phyloP scores from a whole-genome alignment of 1,139 yeast species.

The Candida glucosophila region DNA sequence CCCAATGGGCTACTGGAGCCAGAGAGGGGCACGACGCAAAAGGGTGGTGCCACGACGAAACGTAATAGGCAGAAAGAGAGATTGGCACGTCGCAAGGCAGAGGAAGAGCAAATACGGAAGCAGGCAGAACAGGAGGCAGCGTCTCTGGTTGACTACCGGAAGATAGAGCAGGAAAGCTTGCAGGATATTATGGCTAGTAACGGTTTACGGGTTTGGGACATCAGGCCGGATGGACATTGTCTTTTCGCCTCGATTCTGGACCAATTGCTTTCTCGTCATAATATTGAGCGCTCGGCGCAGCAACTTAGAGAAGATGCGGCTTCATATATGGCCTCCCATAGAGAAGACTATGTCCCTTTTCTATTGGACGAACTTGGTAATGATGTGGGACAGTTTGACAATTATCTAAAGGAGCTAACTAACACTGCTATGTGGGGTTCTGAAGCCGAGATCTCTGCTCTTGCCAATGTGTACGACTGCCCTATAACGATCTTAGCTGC shows the following conservation, averaged over 20 bases:
- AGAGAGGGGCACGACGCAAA: too few relatives aligned
- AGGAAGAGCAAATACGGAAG: conserved; percentile 49
- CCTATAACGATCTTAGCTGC: conserved; percentile 72
- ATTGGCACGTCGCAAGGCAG: conserved; percentile 67
- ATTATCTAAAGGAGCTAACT: conserved; percentile 62
- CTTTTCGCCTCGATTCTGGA: conserved; percentile 79
- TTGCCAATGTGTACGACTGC: conserved; percentile 57
- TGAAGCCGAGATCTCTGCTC: conserved; percentile 81
- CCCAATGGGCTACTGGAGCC: too few relatives aligned
- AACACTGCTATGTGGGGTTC: conserved; percentile 93
- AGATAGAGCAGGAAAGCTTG: conserved; percentile 63
- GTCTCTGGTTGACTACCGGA: conserved; percentile 54
- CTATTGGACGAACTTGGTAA: conserved; percentile 69
- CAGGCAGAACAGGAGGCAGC: conserved; percentile 71
- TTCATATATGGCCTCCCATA: conserved; percentile 50
- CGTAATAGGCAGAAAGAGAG: conserved; percentile 83
- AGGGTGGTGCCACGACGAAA: too few relatives aligned
- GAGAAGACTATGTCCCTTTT: conserved; percentile 72
- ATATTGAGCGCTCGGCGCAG: conserved; percentile 28
- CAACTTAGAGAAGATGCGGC: conserved; percentile 62
- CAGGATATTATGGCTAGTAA: conserved; percentile 39
- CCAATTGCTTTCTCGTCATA: conserved; percentile 52
- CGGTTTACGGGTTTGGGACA: conserved; percentile 49
- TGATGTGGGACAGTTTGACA: conserved; percentile 52
- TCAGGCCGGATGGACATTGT: conserved; percentile 92